These are phyloP conservation scores for Didymella arachidicola DNA, from an alignment of 2,329 filamentous ascomycete genomes.

Conservation along the genomic window DNA sequence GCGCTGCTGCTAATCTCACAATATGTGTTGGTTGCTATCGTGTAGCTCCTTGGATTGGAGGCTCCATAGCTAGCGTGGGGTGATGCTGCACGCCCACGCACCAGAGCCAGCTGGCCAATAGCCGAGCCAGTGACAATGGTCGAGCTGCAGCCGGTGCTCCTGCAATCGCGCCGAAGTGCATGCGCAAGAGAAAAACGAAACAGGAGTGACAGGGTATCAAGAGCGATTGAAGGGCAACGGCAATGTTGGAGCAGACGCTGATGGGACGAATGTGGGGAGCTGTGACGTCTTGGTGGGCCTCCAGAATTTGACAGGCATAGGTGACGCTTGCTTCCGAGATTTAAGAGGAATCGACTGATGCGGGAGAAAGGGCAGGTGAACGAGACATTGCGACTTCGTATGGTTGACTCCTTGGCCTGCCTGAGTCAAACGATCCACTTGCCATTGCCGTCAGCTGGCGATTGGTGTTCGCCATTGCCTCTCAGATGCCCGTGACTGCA, in stretches of 20 bases:
- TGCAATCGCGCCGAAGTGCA: constrained; percentile 13
- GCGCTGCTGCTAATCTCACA: not conserved
- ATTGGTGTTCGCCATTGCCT: constrained; percentile 8
- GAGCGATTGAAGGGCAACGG: constrained; percentile 27
- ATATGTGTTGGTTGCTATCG: not conserved
- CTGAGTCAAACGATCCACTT: constrained; percentile 9
- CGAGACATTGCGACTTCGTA: constrained; percentile 17
- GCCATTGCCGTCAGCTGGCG: constrained; percentile 13
- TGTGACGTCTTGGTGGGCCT: constrained; percentile 17
- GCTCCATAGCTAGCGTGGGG: constrained; percentile 12
- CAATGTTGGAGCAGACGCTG: constrained; percentile 1
- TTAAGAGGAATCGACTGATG: not conserved
- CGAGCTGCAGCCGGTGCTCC: constrained; percentile 1
- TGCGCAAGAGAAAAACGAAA: constrained; percentile 24
- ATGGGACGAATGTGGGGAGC: constrained; percentile 11
- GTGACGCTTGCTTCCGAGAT: constrained; percentile 8
- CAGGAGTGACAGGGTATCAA: constrained; percentile 4
- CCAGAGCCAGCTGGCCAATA: constrained; percentile 16
- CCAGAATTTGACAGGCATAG: not conserved
- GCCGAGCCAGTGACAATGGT: constrained; percentile 30
- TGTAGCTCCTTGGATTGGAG: constrained; percentile 2
- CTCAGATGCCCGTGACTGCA: constrained; percentile 9
- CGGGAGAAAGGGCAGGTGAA: constrained; percentile 14
- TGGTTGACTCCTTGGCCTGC: constrained; percentile 6
- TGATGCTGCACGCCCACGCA: constrained; percentile 17